Evolutionary conservation across 2,329 filamentous ascomycete genomes (phyloP), one percentile per base, ranked within the genome.

Genomic region (Penicillium rolfsii): DNA sequence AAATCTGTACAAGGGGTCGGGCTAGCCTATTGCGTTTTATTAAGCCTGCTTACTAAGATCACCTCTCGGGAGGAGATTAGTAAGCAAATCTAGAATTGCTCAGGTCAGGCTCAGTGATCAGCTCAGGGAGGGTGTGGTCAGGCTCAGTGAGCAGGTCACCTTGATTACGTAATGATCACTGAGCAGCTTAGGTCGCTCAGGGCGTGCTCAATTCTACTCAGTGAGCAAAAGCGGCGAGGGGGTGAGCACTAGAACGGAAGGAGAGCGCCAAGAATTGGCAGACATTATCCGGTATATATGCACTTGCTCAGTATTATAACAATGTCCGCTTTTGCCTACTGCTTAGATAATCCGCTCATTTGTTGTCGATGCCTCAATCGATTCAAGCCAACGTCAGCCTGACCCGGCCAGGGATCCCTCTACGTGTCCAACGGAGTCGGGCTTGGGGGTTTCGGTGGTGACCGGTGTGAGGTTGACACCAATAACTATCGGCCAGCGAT

Each of bases 191-290:
- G 52, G 52, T 9, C 40, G 38, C 33, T 55, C 52, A 55, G 52
- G 52, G 40, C 38, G 53, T 63, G 61, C 58, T 53, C 61, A 59
- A 49, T 56, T 61, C 55, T 64, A 64, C 58, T 63, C 61, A 64
- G 61, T 24, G 55, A 63, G 61, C 54, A 60, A 60, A 61, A 63
- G 55, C 52, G 50, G 55, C 61, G 58, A 63, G 52, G 45, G 40
- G 58, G 40, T 59, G 56, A 64, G 62, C 55, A 61, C 59, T 61
- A 59, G 43, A 61, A 64, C 53, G 59, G 59, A 64, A 59, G 11
- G 36, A 28, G 53, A 61, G 28, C 40, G 59, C 56, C 59, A 40
- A 55, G 43, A 38, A 12, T 54, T 58, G 57, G 28, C 61, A 38
- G 33, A 56, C 38, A 52, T 30, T 26, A 59, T 59, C 59, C 28